Base-by-base conservation (phyloP, 139 green algal species). In the Pycnococcus provasolii region DNA sequence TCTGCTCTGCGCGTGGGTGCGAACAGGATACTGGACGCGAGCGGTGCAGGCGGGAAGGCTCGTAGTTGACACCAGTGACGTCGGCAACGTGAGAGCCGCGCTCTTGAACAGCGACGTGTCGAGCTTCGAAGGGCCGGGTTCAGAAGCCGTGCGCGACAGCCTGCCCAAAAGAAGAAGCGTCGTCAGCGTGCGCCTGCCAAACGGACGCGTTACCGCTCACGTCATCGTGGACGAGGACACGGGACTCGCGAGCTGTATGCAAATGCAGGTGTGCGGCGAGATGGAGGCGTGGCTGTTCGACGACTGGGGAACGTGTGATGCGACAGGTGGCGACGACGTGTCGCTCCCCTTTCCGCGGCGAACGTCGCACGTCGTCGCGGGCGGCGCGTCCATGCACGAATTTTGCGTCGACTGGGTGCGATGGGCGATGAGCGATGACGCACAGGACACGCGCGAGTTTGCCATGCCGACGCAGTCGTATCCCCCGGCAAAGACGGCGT, bases 1-100 rank as follows among this genome's bases (percentile, higher is more conserved):
- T 46, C 40, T 73, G 48, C 58, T 78, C 37, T 72, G 45, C 40
- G 57, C 67, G 47, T 78, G 72, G 72, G 57, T 70, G 11, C 47
- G 66, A 8, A 78, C 45, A 2, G 72, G 72, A 37, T 59, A 15
- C 3, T 78, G 72, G 72, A 11, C 53, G 6, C 4, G 26, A 3
- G 4, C 54, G 5, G 63, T 8, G n/a, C 15, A 37, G 7, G 41
- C 15, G 63, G 15, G 41, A 7, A 11, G 11, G 9, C 39, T 64
- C 11, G 58, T 52, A 11, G 40, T 64, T 26, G 26, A 26, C 26
- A 26, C 26, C 26, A 26, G 26, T 26, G 26, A 26, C 26, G 26
- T 26, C 26, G 26, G 26, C 26, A 26, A 26, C 26, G 26, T 26
- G 26, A 26, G 26, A 26, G 26, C 26, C 26, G 26, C 26, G 26